phyloP scores from a whole-genome alignment of 2,329 filamentous ascomycete genomes.

The Pseudocercospora pini-densiflorae region DNA sequence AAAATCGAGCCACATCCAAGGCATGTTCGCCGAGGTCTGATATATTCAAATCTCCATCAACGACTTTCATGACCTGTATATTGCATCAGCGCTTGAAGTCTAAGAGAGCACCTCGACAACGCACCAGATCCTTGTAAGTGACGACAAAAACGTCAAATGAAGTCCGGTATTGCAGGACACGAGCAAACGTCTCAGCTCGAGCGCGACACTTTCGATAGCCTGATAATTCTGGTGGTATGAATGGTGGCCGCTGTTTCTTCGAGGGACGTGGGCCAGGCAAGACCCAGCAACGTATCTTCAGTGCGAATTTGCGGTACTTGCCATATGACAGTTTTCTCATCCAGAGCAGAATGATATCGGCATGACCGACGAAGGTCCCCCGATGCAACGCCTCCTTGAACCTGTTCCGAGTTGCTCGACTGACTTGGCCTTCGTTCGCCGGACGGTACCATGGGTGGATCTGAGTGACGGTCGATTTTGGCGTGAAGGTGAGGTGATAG shows the following conservation, averaged over 20 bases:
- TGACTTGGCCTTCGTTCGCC: not conserved
- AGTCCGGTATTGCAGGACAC: not conserved
- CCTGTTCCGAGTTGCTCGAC: not conserved
- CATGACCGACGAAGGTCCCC: not conserved
- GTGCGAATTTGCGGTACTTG: not conserved
- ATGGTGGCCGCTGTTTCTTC: too few species aligned
- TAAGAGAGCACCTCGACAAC: not conserved
- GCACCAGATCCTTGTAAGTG: not conserved
- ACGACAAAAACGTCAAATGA: not conserved
- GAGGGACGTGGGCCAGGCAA: too few species aligned
- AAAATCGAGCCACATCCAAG: too few species aligned
- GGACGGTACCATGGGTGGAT: not conserved
- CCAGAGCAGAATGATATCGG: not conserved
- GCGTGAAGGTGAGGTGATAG: not conserved
- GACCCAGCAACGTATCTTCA: not conserved
- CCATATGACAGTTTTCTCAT: not conserved
- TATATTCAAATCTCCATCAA: not conserved
- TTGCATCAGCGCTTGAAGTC: not conserved
- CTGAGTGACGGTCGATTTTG: not conserved
- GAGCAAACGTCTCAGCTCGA: too few species aligned
- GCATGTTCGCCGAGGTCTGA: not conserved
- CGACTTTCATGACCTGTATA: not conserved
- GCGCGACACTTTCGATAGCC: too few species aligned
- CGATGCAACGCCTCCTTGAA: not conserved
- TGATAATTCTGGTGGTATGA: too few species aligned